These are phyloP conservation scores for Macrocystidia cucumis DNA, from an alignment of 1,284 basidiomycete species.

Conservation along the genomic window DNA sequence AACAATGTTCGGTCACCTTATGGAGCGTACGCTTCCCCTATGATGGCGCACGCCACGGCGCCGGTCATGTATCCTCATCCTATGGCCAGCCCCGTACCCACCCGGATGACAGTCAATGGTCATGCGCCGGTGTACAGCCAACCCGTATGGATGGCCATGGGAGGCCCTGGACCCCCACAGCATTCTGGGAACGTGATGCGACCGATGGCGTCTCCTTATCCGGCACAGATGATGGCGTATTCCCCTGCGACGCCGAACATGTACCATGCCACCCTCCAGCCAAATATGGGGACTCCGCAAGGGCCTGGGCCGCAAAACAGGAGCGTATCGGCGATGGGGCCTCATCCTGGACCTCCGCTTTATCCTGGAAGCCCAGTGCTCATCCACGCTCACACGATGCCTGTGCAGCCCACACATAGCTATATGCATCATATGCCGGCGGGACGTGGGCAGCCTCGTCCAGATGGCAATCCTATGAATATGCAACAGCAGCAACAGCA, in stretches of 20 bases:
- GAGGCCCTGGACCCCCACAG: constrained; percentile 31
- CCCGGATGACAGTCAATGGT: constrained; percentile 51
- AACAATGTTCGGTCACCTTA: constrained; percentile 47
- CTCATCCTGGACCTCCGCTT: constrained; percentile 50
- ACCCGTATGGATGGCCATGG: constrained; percentile 59
- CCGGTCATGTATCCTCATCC: constrained; percentile 57
- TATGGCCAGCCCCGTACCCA: constrained; percentile 55
- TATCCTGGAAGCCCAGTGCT: constrained; percentile 62
- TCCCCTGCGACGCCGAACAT: constrained; percentile 40
- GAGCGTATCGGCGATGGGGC: constrained; percentile 50
- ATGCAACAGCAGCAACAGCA: constrained; percentile 22
- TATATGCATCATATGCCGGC: constrained; percentile 27
- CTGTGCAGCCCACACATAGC: constrained; percentile 26
- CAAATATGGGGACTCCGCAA: constrained; percentile 39
- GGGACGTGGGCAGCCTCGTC: constrained; percentile 29
- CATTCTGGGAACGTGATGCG: constrained; percentile 46
- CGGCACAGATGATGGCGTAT: constrained; percentile 55
- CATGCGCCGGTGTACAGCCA: constrained; percentile 51
- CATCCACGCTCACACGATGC: constrained; percentile 45
- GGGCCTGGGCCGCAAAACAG: constrained; percentile 33
- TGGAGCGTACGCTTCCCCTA: constrained; percentile 51
- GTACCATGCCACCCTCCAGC: constrained; percentile 38
- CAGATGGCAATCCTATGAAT: constrained; percentile 28
- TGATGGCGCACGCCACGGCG: constrained; percentile 62
- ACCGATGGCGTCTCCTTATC: constrained; percentile 53